phyloP scores from a whole-genome alignment of 257 asterid species.

The Verbena officinalis region DNA sequence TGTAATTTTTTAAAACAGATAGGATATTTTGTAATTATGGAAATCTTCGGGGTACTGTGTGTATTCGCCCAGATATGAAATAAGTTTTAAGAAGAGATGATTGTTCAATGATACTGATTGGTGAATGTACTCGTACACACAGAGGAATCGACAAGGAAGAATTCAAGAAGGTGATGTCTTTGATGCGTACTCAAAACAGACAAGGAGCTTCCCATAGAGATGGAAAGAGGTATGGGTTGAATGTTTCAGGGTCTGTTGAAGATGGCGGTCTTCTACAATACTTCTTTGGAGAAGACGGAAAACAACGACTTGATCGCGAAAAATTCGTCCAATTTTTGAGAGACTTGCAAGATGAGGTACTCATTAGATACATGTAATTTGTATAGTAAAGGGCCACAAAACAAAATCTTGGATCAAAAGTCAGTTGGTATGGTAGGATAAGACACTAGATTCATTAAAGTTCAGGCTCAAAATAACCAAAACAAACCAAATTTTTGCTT shows the following conservation, averaged over 20 bases:
- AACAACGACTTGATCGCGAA: slow-evolving; percentile 58
- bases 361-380: background rate
- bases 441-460: too few relatives aligned
- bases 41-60: too few relatives aligned
- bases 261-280: slow-evolving; percentile 78
- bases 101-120: too few relatives aligned
- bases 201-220: slow-evolving; percentile 85
- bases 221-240: slow-evolving; percentile 69
- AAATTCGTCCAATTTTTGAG: slow-evolving; percentile 74
- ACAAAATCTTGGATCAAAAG: too few relatives aligned
- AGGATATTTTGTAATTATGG: too few relatives aligned
- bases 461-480: too few relatives aligned
- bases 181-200: slow-evolving; percentile 78
- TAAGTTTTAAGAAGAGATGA: too few relatives aligned
- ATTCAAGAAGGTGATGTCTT: slow-evolving; percentile 86
- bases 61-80: too few relatives aligned
- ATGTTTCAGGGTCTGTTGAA: slow-evolving; percentile 74
- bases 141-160: slow-evolving; percentile 82
- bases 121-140: slow-evolving; percentile 19
- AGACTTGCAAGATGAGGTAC: slow-evolving; percentile 83
- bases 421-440: too few relatives aligned
- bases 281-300: slow-evolving; percentile 81
- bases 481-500: too few relatives aligned
- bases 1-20: too few relatives aligned
- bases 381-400: too few relatives aligned